A percentile compares a stretch with the other conserved stretches of the same genome.
These are phyloP conservation scores for Aegilops umbellulata DNA, from an alignment of 176 grass and related monocot genomes.

Conservation along the genomic window DNA sequence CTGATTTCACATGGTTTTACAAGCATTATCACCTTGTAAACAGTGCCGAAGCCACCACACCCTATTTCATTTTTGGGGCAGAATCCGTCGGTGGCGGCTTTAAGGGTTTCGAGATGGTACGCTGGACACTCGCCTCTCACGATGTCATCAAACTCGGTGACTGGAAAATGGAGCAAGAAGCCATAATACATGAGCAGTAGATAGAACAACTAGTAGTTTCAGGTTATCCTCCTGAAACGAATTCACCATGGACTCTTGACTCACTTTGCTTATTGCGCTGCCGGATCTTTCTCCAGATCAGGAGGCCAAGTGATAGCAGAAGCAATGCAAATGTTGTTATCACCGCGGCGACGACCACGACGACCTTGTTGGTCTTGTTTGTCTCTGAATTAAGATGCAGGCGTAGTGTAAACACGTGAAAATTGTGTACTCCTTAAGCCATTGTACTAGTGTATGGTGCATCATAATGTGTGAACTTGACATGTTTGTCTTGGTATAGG, in stretches of 20 bases:
- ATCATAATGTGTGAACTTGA: background rate
- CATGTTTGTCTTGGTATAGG: background rate
- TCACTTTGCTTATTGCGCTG: conserved; percentile 6
- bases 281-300: conserved; percentile 9
- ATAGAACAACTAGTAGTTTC: background rate
- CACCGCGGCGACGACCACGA: background rate
- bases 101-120: conserved; percentile 38
- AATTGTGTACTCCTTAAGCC: background rate
- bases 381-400: background rate
- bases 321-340: conserved; percentile 10
- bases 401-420: background rate
- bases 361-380: conserved; percentile 1
- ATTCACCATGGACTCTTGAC: background rate
- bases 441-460: background rate
- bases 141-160: background rate
- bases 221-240: background rate
- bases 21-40: conserved; percentile 48
- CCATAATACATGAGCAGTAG: background rate
- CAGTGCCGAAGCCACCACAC: conserved; percentile 47
- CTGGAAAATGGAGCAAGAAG: background rate
- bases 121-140: conserved; percentile 25
- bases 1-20: background rate
- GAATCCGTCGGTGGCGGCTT: conserved; percentile 41
- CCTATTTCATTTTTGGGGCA: conserved; percentile 40
- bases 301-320: background rate